Conservation (phyloP, 129 eudicot genomes). For the Rutidosis leptorrhynchoides region DNA sequence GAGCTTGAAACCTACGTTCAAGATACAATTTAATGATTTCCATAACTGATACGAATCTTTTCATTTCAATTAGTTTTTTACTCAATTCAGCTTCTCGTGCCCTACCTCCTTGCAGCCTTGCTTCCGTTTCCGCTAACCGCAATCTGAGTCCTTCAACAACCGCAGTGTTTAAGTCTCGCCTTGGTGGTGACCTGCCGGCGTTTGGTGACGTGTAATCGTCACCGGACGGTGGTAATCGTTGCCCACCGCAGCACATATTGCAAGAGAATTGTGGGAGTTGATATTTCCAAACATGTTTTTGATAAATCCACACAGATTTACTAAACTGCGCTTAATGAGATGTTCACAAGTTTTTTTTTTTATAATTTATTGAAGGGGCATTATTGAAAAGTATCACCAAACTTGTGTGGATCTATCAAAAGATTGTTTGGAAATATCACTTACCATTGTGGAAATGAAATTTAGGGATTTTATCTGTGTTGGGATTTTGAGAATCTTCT, state of each 20-base stretch:
- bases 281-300: too few relatives aligned
- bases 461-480: not conserved
- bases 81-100: slow-evolving; percentile 73
- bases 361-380: too few relatives aligned
- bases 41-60: slow-evolving; percentile 74
- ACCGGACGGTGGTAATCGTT: slow-evolving; percentile 41
- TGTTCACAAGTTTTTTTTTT: too few relatives aligned
- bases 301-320: too few relatives aligned
- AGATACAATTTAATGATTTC: not conserved
- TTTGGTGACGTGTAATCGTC: slow-evolving; percentile 27
- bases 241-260: slow-evolving; percentile 67
- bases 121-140: slow-evolving; percentile 73
- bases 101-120: slow-evolving; percentile 64
- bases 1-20: not conserved
- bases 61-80: slow-evolving; percentile 64
- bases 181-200: slow-evolving; percentile 19
- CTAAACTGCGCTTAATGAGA: too few relatives aligned
- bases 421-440: too few relatives aligned
- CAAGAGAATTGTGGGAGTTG: too few relatives aligned
- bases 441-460: not conserved
- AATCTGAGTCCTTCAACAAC: slow-evolving; percentile 43
- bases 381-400: too few relatives aligned
- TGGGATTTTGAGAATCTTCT: not conserved
- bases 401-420: too few relatives aligned
- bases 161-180: slow-evolving; percentile 34